Conservation (phyloP, 176 grass and related monocot genomes). For the Aegilops longissima region DNA sequence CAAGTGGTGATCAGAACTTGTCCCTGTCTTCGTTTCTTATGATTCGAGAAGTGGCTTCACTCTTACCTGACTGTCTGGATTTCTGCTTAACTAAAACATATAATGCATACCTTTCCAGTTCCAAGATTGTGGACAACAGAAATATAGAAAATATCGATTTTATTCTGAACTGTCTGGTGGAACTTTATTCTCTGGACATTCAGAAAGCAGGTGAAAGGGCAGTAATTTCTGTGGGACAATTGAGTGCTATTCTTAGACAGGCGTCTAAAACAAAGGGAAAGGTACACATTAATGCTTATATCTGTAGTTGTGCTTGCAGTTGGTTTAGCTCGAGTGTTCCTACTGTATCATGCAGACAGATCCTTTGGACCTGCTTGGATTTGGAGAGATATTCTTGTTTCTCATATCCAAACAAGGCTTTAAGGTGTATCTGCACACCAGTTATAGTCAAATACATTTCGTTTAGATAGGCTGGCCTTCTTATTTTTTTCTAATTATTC, state of each 20-base stretch:
- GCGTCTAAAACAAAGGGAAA: conserved; percentile 74
- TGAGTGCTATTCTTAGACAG: conserved; percentile 65
- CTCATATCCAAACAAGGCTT: not conserved
- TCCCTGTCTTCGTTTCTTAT: conserved; percentile 69
- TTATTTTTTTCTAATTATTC: not conserved
- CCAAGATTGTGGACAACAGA: conserved; percentile 68
- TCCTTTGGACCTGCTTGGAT: not conserved
- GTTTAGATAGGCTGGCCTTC: not conserved
- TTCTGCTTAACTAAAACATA: conserved; percentile 67
- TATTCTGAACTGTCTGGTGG: conserved; percentile 59
- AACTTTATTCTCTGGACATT: conserved; percentile 85
- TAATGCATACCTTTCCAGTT: conserved; percentile 69
- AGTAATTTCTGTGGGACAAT: conserved; percentile 56
- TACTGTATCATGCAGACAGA: not conserved
- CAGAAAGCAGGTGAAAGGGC: conserved; percentile 64
- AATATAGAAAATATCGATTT: conserved; percentile 67
- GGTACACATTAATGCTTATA: conserved; percentile 38
- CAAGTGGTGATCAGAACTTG: conserved; percentile 68
- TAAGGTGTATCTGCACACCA: conserved; percentile 12
- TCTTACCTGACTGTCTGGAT: conserved; percentile 69
- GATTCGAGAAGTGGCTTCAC: conserved; percentile 61
- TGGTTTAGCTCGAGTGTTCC: conserved; percentile 9
- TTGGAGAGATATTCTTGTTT: not conserved
- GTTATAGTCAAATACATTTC: not conserved
- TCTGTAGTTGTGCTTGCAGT: not conserved